Evolutionary conservation across 2,329 filamentous ascomycete species (phyloP).

Genomic region (Zalaria obscura): DNA sequence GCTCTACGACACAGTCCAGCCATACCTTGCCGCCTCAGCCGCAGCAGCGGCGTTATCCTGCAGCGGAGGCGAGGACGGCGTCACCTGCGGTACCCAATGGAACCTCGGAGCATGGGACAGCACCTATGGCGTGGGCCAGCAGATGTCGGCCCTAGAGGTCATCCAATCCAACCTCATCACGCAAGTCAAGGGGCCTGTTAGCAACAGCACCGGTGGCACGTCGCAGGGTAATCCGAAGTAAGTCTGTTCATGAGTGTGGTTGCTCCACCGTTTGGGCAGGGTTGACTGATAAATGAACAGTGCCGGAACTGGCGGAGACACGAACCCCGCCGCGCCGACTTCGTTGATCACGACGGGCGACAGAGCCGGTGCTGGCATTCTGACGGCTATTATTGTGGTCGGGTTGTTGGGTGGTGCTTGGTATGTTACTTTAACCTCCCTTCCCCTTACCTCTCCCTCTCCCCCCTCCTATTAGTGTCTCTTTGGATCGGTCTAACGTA

Average conservation of each 20-base stretch:
- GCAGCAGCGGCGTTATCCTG: constrained; percentile 40
- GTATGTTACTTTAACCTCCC: constrained; percentile 5
- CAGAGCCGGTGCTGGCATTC: constrained; percentile 53
- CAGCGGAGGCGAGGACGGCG: constrained; percentile 30
- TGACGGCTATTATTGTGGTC: constrained; percentile 44
- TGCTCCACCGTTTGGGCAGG: constrained; percentile 21
- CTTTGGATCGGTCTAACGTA: too few species aligned
- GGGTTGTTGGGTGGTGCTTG: constrained; percentile 38
- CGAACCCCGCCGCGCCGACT: constrained; percentile 15
- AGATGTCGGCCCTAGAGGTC: constrained; percentile 42
- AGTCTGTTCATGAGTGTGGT: neutral
- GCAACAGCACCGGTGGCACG: constrained; percentile 37
- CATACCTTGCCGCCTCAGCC: constrained; percentile 39
- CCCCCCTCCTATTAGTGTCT: too few species aligned
- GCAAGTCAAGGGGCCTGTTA: constrained; percentile 25
- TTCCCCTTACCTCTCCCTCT: too few species aligned
- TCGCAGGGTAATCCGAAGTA: constrained; percentile 28
- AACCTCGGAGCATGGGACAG: constrained; percentile 28
- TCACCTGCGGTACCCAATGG: constrained; percentile 32
- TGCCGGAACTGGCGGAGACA: constrained; percentile 20
- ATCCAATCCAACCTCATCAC: constrained; percentile 30
- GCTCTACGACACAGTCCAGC: constrained; percentile 35
- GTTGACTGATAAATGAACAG: constrained; percentile 7
- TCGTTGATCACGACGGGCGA: constrained; percentile 43
- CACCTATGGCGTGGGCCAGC: constrained; percentile 37